Percentiles rank a stretch among this genome's conserved stretches.
phyloP scores from a whole-genome alignment of 371 early-diverging fungal genomes.

The Zopfochytrium polystomum region DNA sequence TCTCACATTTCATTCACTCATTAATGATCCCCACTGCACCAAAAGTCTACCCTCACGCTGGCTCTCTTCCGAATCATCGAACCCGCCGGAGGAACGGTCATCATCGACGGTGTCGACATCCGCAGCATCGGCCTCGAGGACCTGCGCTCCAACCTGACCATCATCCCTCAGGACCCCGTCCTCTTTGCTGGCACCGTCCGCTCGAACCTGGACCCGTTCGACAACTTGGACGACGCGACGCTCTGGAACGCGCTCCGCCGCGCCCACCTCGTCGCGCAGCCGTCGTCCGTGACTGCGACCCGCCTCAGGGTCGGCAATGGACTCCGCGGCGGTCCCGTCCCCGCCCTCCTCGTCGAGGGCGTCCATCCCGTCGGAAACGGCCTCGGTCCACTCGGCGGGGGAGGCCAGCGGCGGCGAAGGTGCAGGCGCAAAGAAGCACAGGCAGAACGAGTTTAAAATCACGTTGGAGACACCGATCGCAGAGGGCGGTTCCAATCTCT shows the following conservation, averaged over 20 bases:
- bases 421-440: background rate
- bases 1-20: too few species aligned
- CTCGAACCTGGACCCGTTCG: slow-evolving; percentile 34
- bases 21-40: slow-evolving; percentile 1
- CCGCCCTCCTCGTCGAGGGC: too few species aligned
- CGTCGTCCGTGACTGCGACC: background rate
- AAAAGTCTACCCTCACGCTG: slow-evolving; percentile 46
- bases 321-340: background rate
- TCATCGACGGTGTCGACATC: slow-evolving; percentile 61
- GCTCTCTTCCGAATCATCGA: slow-evolving; percentile 76
- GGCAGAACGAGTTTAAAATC: slow-evolving; percentile 7
- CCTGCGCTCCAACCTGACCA: slow-evolving; percentile 26
- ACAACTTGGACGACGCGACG: slow-evolving; percentile 11
- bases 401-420: background rate
- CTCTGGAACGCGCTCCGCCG: slow-evolving; percentile 29
- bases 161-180: slow-evolving; percentile 39
- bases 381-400: background rate
- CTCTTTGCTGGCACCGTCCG: slow-evolving; percentile 38
- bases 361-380: too few species aligned
- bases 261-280: slow-evolving; percentile 12
- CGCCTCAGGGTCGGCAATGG: background rate
- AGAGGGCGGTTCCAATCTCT: slow-evolving; percentile 43
- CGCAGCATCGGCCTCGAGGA: slow-evolving; percentile 19
- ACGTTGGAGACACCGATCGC: slow-evolving; percentile 32
- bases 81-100: slow-evolving; percentile 54